Percentiles rank a stretch among this genome's conserved stretches.
Evolutionary conservation across 192 early-diverging fungal genomes (phyloP).

Genomic region (Mortierella antarctica): DNA sequence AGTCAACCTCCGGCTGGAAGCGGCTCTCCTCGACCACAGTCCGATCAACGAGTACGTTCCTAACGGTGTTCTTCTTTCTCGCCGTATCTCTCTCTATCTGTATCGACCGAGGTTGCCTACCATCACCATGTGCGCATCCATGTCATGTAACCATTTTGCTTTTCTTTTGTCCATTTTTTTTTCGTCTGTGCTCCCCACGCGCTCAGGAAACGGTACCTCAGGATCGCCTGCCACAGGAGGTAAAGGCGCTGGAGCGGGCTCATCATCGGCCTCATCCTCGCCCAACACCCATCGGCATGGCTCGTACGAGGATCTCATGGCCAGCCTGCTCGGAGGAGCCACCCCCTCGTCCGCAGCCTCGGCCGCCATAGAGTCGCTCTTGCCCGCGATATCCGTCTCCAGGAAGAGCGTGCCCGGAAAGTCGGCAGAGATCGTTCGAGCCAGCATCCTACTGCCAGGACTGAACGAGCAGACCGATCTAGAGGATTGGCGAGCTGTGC

Average conservation of each 20-base stretch:
- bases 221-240: constrained; percentile 25
- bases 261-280: constrained; percentile 31
- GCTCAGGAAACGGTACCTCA: constrained; percentile 22
- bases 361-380: constrained; percentile 44
- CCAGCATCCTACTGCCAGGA: constrained; percentile 46
- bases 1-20: constrained; percentile 49
- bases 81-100: background rate
- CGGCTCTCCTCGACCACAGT: constrained; percentile 46
- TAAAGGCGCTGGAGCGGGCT: background rate
- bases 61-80: background rate
- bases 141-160: background rate
- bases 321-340: constrained; percentile 15
- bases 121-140: background rate
- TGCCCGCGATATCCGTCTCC: constrained; percentile 39
- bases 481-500: constrained; percentile 52
- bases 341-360: constrained; percentile 38
- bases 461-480: constrained; percentile 54
- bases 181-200: background rate
- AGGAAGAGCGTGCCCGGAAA: constrained; percentile 54
- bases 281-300: constrained; percentile 10
- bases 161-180: background rate
- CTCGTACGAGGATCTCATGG: constrained; percentile 13
- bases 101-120: too few relatives aligned
- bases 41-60: constrained; percentile 19
- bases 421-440: constrained; percentile 53